Evolutionary conservation across 106 monocot genomes (phyloP).

Genomic region (Acanthochlamys bracteata): DNA sequence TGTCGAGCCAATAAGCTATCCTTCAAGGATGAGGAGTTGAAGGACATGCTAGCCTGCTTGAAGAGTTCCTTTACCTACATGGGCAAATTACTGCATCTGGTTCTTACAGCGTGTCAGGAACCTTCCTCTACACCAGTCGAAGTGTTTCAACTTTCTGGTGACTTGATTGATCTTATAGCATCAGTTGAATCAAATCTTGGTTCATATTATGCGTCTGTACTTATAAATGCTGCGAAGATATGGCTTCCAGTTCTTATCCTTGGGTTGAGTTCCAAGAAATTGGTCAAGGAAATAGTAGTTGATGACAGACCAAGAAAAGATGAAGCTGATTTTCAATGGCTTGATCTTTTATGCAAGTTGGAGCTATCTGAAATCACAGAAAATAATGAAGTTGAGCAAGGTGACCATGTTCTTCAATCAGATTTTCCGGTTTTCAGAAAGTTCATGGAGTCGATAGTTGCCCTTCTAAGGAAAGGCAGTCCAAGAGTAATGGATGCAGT

Average conservation of each 20-base stretch:
- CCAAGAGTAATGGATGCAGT: slow-evolving; percentile 45
- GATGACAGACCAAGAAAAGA: neutral
- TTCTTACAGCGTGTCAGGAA: slow-evolving; percentile 31
- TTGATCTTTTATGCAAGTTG: slow-evolving; percentile 36
- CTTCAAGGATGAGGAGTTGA: slow-evolving; percentile 33
- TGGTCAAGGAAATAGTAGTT: slow-evolving; percentile 14
- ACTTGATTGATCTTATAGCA: slow-evolving; percentile 61
- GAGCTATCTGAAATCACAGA: slow-evolving; percentile 31
- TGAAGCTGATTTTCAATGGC: slow-evolving; percentile 39
- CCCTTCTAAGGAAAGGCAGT: slow-evolving; percentile 61
- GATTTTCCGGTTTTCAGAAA: slow-evolving; percentile 23
- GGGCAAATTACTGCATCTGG: slow-evolving; percentile 66
- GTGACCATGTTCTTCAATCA: neutral
- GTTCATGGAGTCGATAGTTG: slow-evolving; percentile 30
- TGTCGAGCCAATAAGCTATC: slow-evolving; percentile 11
- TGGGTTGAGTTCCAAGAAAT: slow-evolving; percentile 43
- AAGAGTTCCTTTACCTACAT: slow-evolving; percentile 69
- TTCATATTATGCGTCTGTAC: slow-evolving; percentile 27
- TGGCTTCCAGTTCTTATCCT: slow-evolving; percentile 81
- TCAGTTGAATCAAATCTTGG: slow-evolving; percentile 47
- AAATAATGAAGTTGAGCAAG: slow-evolving; percentile 5
- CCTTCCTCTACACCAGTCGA: slow-evolving; percentile 28
- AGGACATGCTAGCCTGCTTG: slow-evolving; percentile 22
- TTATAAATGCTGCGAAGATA: slow-evolving; percentile 39
- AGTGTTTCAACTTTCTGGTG: slow-evolving; percentile 48